phyloP scores from a whole-genome alignment of 2,329 filamentous ascomycete genomes.

The Colletotrichum sp. region DNA sequence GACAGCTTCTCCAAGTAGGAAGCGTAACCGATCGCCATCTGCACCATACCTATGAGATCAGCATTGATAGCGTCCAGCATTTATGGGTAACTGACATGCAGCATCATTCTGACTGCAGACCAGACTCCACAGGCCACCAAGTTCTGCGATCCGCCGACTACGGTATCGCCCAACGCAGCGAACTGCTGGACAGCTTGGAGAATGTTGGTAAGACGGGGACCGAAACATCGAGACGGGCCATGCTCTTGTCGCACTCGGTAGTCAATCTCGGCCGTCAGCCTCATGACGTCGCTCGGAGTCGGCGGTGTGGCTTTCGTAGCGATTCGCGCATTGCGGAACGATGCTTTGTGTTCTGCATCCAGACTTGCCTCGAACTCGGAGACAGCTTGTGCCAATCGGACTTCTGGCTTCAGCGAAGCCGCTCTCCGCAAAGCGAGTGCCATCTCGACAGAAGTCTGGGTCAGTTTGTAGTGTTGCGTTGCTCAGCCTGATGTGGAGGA shows the following conservation, averaged over 20 bases:
- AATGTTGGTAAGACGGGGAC: slow-evolving; percentile 44
- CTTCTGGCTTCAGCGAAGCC: slow-evolving; percentile 32
- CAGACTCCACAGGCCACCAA: slow-evolving; percentile 49
- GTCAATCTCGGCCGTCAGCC: slow-evolving; percentile 42
- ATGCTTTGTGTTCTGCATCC: slow-evolving; percentile 37
- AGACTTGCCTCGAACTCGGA: slow-evolving; percentile 39
- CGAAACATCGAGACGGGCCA: slow-evolving; percentile 34
- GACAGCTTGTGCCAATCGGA: slow-evolving; percentile 43
- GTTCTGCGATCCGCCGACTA: slow-evolving; percentile 47
- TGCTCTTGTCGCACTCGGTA: slow-evolving; percentile 19
- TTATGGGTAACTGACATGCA: slow-evolving; percentile 20
- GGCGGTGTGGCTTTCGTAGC: slow-evolving; percentile 29
- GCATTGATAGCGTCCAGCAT: too few species aligned
- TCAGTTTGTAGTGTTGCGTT: neutral
- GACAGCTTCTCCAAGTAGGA: neutral
- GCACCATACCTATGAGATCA: fast-evolving
- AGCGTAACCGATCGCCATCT: neutral
- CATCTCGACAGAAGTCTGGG: neutral
- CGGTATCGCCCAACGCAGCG: slow-evolving; percentile 39
- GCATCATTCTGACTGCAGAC: slow-evolving; percentile 45
- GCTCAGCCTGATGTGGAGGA: neutral
- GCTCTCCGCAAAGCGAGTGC: neutral
- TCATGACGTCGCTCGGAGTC: slow-evolving; percentile 39
- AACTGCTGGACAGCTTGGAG: slow-evolving; percentile 47
- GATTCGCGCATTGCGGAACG: slow-evolving; percentile 14